phyloP scores from a whole-genome alignment of 768 basidiomycete genomes.

The Coprinopsis cinerea region DNA sequence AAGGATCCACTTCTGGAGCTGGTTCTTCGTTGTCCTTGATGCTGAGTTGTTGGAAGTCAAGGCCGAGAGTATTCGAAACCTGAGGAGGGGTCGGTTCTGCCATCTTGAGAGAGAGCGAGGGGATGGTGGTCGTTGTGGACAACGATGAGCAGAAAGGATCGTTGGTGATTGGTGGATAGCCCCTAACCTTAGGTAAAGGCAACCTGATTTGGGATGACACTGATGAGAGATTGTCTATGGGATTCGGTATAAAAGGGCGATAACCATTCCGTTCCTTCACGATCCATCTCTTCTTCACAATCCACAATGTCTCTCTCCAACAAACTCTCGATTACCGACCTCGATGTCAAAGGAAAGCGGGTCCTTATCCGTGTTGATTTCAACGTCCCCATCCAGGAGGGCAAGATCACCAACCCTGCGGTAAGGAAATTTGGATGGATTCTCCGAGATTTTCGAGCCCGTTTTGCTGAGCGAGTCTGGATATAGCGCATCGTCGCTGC shows the following conservation, averaged over 20 bases:
- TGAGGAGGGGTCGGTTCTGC: slow-evolving; percentile 18
- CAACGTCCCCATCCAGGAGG: slow-evolving; percentile 89
- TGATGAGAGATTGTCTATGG: not conserved
- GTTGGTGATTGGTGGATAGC: slow-evolving; percentile 16
- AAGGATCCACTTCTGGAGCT: no score
- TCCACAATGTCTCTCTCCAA: slow-evolving; percentile 85
- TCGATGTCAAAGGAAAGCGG: slow-evolving; percentile 81
- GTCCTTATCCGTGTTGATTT: slow-evolving; percentile 95
- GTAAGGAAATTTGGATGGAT: no score
- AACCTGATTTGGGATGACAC: not conserved
- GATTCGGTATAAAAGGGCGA: slow-evolving; percentile 15
- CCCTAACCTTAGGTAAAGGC: slow-evolving; percentile 29
- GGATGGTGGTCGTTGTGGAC: no score
- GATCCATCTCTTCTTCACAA: slow-evolving; percentile 11
- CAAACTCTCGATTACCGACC: slow-evolving; percentile 90
- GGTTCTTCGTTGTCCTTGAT: slow-evolving; percentile 25
- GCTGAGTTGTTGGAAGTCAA: slow-evolving; percentile 53
- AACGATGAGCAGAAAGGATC: slow-evolving; percentile 25
- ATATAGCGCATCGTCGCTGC: slow-evolving; percentile 92
- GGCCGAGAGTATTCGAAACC: slow-evolving; percentile 59
- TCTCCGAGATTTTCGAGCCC: no score
- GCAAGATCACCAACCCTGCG: slow-evolving; percentile 93
- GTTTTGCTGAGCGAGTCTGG: slow-evolving; percentile 14
- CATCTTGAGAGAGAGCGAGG: no score
- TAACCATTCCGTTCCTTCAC: slow-evolving; percentile 13